Evolutionary conservation across 2,329 filamentous ascomycete genomes (phyloP), one percentile per base, ranked within the genome.

Genomic region (Endocalyx cinctus): DNA sequence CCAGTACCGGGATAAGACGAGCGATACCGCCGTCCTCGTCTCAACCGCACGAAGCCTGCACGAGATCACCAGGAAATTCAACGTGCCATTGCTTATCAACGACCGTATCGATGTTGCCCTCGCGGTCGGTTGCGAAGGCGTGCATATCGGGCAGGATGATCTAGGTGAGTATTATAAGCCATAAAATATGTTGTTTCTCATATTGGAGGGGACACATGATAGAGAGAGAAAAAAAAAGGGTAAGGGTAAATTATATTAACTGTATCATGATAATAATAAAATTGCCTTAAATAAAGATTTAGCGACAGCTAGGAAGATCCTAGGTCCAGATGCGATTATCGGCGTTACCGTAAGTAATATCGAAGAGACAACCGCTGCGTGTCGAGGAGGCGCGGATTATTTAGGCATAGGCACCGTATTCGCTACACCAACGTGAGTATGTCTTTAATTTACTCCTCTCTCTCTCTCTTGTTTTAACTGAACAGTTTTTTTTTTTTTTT

Each of bases 131-230:
- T 92, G 86, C 37, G 90, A 96, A 64, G 92, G 92, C 28, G 87
- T 95, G 7, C 92, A 97, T 58, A 76, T 97, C 31, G 92, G 92
- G 6, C 90, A 97, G 65, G 89, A 96, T 72, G 90, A 97, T 59
- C 82, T 95, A 69, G 70, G 82, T 85, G 59, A 46, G 71, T 59
- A 27, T n/a, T 23, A 8, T n/a, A n/a, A n/a, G n/a, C n/a, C n/a
- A n/a, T n/a, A n/a, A n/a, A n/a, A n/a, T n/a, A n/a, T n/a, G n/a
- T n/a, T n/a, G n/a, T n/a, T n/a, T n/a, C n/a, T n/a, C n/a, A n/a
- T n/a, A n/a, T n/a, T n/a, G n/a, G n/a, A n/a, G n/a, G n/a, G n/a
- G n/a, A n/a, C n/a, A n/a, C n/a, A n/a, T n/a, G n/a, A n/a, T n/a
- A n/a, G n/a, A n/a, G n/a, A n/a, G n/a, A n/a, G n/a, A n/a, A n/a